Evolutionary conservation across 148 eudicot species (phyloP).

Genomic region (Arbutus unedo): DNA sequence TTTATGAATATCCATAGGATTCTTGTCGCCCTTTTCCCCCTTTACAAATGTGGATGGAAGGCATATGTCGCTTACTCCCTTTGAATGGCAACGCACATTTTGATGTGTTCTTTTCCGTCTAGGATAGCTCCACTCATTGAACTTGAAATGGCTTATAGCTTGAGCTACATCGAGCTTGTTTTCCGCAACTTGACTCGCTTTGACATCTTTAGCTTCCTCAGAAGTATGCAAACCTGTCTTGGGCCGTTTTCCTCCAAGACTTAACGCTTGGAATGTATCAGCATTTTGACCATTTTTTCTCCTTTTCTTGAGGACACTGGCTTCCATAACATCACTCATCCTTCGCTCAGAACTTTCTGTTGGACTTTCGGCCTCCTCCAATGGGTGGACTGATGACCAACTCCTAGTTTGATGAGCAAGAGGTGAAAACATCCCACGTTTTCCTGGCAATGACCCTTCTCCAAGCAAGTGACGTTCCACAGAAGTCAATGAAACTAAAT

Average conservation of each 20-base stretch:
- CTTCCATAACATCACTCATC: constrained; percentile 15
- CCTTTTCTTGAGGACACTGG: constrained; percentile 20
- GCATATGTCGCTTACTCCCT: constrained; percentile 13
- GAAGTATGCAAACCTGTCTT: constrained; percentile 11
- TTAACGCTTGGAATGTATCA: constrained; percentile 12
- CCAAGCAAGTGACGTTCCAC: constrained; percentile 2
- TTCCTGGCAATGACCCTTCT: constrained; percentile 17
- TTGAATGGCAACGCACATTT: constrained; percentile 11
- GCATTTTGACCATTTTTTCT: constrained; percentile 12
- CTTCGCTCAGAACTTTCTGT: constrained; percentile 15
- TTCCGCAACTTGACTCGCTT: constrained; percentile 8
- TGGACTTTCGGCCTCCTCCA: constrained; percentile 21
- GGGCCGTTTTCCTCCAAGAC: constrained; percentile 2
- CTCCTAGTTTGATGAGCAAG: constrained; percentile 15
- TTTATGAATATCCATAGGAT: constrained; percentile 19
- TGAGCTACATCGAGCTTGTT: constrained; percentile 4
- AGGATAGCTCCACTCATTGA: constrained; percentile 34
- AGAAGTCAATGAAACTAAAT: constrained; percentile 9
- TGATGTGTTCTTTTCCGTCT: constrained; percentile 45
- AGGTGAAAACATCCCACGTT: constrained; percentile 20
- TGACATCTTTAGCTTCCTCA: constrained; percentile 16
- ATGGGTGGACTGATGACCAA: constrained; percentile 17
- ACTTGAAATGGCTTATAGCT: constrained; percentile 20
- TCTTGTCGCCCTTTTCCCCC: constrained; percentile 16
- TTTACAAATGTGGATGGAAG: constrained; percentile 1